Base-by-base conservation (phyloP, 306 rosid genomes). In the Vigna hirtella region DNA sequence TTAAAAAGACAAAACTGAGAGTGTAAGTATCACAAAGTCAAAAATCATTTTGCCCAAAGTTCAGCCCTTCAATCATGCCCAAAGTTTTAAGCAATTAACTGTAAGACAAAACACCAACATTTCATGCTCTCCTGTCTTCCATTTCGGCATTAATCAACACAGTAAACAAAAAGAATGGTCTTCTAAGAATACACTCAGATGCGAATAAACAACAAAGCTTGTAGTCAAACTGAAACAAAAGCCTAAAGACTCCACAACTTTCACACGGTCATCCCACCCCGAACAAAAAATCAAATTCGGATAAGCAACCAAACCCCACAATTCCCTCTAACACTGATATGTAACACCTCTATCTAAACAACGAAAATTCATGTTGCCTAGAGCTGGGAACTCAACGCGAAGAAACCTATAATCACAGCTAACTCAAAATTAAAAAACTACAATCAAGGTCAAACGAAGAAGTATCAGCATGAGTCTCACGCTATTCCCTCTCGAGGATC, bases 221-320 rank as follows among this genome's bases (percentile, higher is more conserved):
- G 14, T 22, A 55, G 57, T 61, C 62, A 34, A 68, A 47, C 78
- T 70, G 63, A 69, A 81, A 32, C 63, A 77, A 18, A 32, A 32
- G 34, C 18, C 9, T 15, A 61, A 47, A 16, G 10, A 78, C 56
- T 62, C 16, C 79, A 66, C 24, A 61, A 38, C 51, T 68, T 55
- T 62, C 75, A 32, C 13, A 77, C 10, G 17, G 70, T 17, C 79
- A 68, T 49, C 53, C 18, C 17, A 18, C 2, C 65, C 53, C 40
- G 3, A 10, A 22, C 13, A 0, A 51, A 73, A 26, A 43, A 16
- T 52, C 67, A 49, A 52, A 45, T 6, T 64, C 59, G 0, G 16
- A 26, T 45, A 50, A 66, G 28, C 68, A 53, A 58, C 70, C 52
- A 61, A 14, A 22, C 16, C 18, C 66, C 68, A 68, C 45, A 72